phyloP scores from a whole-genome alignment of 2,329 filamentous ascomycete species.

The Akanthomyces dipterigenus region DNA sequence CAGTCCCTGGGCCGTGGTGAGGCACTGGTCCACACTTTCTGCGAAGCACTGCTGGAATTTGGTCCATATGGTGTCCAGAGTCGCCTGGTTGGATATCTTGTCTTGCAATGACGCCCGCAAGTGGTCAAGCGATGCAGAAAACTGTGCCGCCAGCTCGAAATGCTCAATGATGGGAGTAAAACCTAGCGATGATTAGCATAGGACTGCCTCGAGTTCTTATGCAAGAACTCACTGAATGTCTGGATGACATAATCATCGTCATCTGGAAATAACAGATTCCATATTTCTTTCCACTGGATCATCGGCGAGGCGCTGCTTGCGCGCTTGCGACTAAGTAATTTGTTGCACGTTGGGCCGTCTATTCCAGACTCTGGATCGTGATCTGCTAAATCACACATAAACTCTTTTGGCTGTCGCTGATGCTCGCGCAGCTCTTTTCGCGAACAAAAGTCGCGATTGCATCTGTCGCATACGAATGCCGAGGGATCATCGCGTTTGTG shows the following conservation, averaged over 20 bases:
- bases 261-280: slow-evolving; percentile 36
- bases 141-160: slow-evolving; percentile 30
- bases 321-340: slow-evolving; percentile 32
- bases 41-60: slow-evolving; percentile 36
- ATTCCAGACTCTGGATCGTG: slow-evolving; percentile 34
- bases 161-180: slow-evolving; percentile 36
- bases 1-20: slow-evolving; percentile 27
- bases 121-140: slow-evolving; percentile 26
- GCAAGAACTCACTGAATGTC: not conserved
- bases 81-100: slow-evolving; percentile 31
- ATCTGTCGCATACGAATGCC: slow-evolving; percentile 34
- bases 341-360: slow-evolving; percentile 33
- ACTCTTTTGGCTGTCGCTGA: slow-evolving; percentile 32
- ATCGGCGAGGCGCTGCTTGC: slow-evolving; percentile 31
- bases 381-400: slow-evolving; percentile 35
- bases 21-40: slow-evolving; percentile 32
- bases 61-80: slow-evolving; percentile 31
- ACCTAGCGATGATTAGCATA: slow-evolving; percentile 21
- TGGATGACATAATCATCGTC: slow-evolving; percentile 19
- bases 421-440: slow-evolving; percentile 34
- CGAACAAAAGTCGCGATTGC: slow-evolving; percentile 31
- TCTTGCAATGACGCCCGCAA: slow-evolving; percentile 29
- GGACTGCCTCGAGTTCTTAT: rapidly evolving
- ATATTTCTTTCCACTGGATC: slow-evolving; percentile 35
- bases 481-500: slow-evolving; percentile 35